Base-by-base conservation (phyloP, 495 filamentous ascomycete genomes). In the Penicillium macrosclerotiorum region DNA sequence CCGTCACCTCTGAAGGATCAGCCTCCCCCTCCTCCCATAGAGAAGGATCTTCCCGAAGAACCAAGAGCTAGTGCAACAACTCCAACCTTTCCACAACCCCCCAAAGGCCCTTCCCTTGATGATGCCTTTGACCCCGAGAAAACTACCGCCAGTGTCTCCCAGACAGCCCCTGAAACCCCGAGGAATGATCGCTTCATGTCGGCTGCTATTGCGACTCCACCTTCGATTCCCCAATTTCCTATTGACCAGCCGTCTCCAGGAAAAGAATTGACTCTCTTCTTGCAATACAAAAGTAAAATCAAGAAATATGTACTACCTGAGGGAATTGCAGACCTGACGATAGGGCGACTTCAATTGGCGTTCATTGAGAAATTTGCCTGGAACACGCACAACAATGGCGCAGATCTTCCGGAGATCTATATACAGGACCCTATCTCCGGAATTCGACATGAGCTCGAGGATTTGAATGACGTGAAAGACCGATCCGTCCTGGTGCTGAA, bases 361-460 rank as follows among this genome's bases (percentile, higher is more conserved):
- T 98, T 98, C 63, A 98, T 98, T 54, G 94, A 97, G 52, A 97
- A 96, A 56, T 98, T 98, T 57, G 90, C 90, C 5, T 98, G 95
- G 90, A 96, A 93, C 54, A 95, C 90, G 1, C 92, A 95, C 52
- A 88, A 84, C 55, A 92, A 97, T 60, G 93, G 94, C 17, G 83
- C 81, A 9, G 93, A 98, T 57, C 73, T 98, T 22, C 93, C 93
- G 0, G 93, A 97, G 55, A 96, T 98, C 22, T 96, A 97, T 64
- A 91, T 98, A 29, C 94, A 98, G 65, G 93, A 98, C 63, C 83
- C 92, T 5, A 77, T 96, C 8, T 96, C 91, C 7, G 94, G 93
- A 4, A 88, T 96, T 18, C 87, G 93, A 16, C 89, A 99, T 62
- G 93, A 97, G 62, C 71, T 99, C 26, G 93, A 99, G 61, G 93